phyloP scores from a whole-genome alignment of 2,329 filamentous ascomycete genomes.

The Metarhizium rileyi region DNA sequence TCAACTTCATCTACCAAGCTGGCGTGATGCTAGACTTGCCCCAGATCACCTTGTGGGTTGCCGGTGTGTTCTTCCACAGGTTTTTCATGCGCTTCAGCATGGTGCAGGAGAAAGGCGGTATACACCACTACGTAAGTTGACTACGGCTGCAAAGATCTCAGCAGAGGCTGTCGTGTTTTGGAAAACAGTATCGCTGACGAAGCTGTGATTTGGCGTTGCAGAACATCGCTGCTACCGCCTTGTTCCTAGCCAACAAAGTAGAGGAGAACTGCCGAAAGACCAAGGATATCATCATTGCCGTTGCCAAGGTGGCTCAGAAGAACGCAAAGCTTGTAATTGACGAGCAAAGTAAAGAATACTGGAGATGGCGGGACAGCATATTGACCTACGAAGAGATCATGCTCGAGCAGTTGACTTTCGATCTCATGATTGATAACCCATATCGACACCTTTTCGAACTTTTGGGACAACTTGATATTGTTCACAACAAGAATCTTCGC shows the following conservation, averaged over 20 bases:
- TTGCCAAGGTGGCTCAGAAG: constrained; percentile 91
- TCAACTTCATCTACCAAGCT: constrained; percentile 93
- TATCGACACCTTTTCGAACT: constrained; percentile 78
- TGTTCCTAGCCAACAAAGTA: constrained; percentile 94
- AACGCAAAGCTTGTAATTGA: constrained; percentile 83
- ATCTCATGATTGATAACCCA: constrained; percentile 81
- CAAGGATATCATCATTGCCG: constrained; percentile 85
- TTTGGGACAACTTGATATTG: constrained; percentile 60
- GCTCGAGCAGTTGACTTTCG: constrained; percentile 86
- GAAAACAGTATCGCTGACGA: background rate
- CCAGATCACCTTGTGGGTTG: constrained; percentile 84
- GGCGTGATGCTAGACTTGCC: constrained; percentile 88
- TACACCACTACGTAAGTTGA: constrained; percentile 76
- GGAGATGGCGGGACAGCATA: constrained; percentile 94
- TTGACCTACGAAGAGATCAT: constrained; percentile 86
- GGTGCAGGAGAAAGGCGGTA: constrained; percentile 62
- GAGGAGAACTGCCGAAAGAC: constrained; percentile 96
- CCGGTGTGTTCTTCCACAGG: constrained; percentile 88
- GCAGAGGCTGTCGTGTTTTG: background rate
- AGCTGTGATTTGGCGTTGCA: constrained; percentile 20
- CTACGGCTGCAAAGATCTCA: background rate
- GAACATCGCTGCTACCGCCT: constrained; percentile 78
- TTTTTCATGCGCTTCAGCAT: constrained; percentile 89
- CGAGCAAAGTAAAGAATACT: constrained; percentile 96
- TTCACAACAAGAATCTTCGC: constrained; percentile 71